Evolutionary conservation across 345 rosid species (phyloP).

Genomic region (Citrus australasica): DNA sequence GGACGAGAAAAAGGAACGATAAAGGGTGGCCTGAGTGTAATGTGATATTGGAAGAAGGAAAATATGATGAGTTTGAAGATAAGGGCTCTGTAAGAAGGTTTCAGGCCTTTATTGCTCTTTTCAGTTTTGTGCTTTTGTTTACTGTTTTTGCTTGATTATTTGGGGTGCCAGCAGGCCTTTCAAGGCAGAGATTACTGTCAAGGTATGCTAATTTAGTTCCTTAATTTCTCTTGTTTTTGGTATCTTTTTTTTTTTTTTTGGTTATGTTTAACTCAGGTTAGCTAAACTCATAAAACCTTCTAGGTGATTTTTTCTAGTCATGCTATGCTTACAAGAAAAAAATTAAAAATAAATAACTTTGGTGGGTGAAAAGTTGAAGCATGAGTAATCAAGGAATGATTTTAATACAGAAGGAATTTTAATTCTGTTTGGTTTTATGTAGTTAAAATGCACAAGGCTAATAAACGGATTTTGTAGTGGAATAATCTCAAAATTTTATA

Average conservation of each 20-base stretch:
- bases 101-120: conserved; percentile 57
- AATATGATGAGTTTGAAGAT: conserved; percentile 58
- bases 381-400: background rate
- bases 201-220: conserved; percentile 30
- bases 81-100: conserved; percentile 48
- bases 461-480: background rate
- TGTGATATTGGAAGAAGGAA: conserved; percentile 71
- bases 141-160: conserved; percentile 63
- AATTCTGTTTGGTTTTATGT: too few relatives aligned
- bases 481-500: background rate
- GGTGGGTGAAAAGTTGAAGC: background rate
- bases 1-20: conserved; percentile 55
- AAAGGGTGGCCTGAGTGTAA: conserved; percentile 81
- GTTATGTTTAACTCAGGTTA: background rate
- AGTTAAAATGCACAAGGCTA: background rate
- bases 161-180: conserved; percentile 81
- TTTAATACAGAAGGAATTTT: too few relatives aligned
- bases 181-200: conserved; percentile 60
- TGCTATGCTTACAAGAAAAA: too few relatives aligned
- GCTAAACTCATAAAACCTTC: too few relatives aligned
- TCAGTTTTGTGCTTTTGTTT: conserved; percentile 49
- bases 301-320: too few relatives aligned
- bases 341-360: background rate
- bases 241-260: background rate
- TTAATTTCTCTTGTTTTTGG: background rate